A percentile compares a stretch with the other conserved stretches of the same genome.
These are phyloP conservation scores for Elongisporangium prolatum DNA, from an alignment of 352 stramenopile genomes.

Conservation along the genomic window DNA sequence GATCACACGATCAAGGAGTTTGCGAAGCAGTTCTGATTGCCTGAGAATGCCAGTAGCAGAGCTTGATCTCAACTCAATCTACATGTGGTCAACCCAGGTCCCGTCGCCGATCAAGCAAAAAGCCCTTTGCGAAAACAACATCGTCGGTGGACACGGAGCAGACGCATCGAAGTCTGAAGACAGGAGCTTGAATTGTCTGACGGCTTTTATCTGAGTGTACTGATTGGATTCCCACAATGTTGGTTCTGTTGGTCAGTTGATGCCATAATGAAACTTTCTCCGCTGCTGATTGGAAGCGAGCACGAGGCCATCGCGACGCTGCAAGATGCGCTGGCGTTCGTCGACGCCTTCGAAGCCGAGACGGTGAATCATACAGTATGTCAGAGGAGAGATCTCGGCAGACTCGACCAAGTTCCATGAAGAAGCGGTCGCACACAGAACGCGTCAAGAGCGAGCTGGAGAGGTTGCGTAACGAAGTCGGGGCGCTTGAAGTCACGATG, in stretches of 20 bases:
- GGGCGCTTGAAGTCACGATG: neutral
- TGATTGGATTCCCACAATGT: too few relatives aligned
- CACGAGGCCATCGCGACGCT: neutral
- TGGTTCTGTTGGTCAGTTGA: neutral
- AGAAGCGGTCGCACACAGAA: neutral
- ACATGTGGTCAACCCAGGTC: too few relatives aligned
- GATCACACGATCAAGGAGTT: too few relatives aligned
- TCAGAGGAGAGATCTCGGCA: neutral
- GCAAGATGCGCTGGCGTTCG: neutral
- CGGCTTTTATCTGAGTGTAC: too few relatives aligned
- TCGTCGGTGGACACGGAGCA: too few relatives aligned
- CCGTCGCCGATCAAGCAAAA: too few relatives aligned
- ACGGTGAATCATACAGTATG: neutral
- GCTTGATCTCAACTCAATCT: too few relatives aligned
- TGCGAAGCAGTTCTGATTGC: too few relatives aligned
- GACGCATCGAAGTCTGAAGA: too few relatives aligned
- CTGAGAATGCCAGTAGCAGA: too few relatives aligned
- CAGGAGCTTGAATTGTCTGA: too few relatives aligned
- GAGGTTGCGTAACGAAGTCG: neutral
- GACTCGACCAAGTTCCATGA: neutral
- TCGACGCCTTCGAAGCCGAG: neutral
- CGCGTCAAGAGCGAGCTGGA: neutral
- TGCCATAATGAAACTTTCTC: neutral
- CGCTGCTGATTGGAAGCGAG: neutral
- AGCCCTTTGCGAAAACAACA: too few relatives aligned